Percentiles rank a stretch among this genome's conserved stretches.
These are phyloP conservation scores for Penicillium sp. DNA, from an alignment of 2,329 filamentous ascomycete species.

Conservation along the genomic window DNA sequence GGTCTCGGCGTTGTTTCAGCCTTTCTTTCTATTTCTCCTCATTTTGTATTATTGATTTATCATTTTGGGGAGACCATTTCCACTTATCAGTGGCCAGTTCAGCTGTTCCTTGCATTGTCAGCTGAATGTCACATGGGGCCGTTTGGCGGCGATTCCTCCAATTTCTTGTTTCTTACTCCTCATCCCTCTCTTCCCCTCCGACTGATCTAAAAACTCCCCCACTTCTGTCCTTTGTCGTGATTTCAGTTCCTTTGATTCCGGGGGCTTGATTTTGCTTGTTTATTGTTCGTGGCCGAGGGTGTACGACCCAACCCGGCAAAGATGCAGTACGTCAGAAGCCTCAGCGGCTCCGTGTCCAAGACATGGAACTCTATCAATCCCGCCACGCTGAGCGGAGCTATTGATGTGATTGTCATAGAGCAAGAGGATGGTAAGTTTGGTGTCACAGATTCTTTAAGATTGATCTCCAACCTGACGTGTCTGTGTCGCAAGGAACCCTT, in stretches of 20 bases:
- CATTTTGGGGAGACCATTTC: background rate
- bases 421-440: constrained; percentile 75
- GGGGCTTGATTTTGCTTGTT: background rate
- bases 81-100: constrained; percentile 10
- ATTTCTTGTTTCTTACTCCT: constrained; percentile 14
- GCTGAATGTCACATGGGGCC: constrained; percentile 38
- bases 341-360: constrained; percentile 94
- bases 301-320: constrained; percentile 33
- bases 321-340: constrained; percentile 98
- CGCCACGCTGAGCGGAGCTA: constrained; percentile 92
- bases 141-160: constrained; percentile 33
- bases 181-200: constrained; percentile 11
- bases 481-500: constrained; percentile 55
- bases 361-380: constrained; percentile 99
- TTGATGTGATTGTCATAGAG: constrained; percentile 98
- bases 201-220: constrained; percentile 10
- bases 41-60: background rate
- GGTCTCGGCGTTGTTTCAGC: background rate
- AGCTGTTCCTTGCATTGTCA: constrained; percentile 17
- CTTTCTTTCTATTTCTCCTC: background rate
- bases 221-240: constrained; percentile 6
- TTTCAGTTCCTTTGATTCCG: constrained; percentile 6
- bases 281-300: constrained; percentile 13
- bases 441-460: background rate
- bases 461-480: background rate